A percentile compares a stretch with the other conserved stretches of the same genome.
Evolutionary conservation across 805 yeast genomes (phyloP).

Genomic region (Metschnikowia corniflorae): DNA sequence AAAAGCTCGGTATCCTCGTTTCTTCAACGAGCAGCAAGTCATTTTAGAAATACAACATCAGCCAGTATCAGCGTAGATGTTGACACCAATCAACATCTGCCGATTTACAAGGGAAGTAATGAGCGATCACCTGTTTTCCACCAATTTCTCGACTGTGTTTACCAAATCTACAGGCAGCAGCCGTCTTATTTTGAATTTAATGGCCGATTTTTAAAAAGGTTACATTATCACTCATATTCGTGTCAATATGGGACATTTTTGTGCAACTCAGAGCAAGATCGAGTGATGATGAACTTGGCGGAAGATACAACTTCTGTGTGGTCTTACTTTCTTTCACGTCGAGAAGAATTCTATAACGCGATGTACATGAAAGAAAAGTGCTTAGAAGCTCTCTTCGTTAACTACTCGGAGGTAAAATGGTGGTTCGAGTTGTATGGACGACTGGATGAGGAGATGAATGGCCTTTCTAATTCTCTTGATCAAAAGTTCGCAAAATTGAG

Average conservation of each 20-base stretch:
- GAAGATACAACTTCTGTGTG: conserved; percentile 73
- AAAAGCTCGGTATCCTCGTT: conserved; percentile 38
- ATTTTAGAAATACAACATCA: conserved; percentile 37
- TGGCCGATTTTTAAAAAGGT: conserved; percentile 78
- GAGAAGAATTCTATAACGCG: conserved; percentile 61
- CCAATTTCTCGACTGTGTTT: conserved; percentile 87
- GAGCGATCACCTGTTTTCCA: conserved; percentile 82
- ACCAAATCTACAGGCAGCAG: conserved; percentile 68
- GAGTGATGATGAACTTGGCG: conserved; percentile 31
- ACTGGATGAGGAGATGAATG: conserved; percentile 53
- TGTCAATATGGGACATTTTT: conserved; percentile 94
- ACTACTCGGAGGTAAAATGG: conserved; percentile 66
- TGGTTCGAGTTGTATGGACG: conserved; percentile 87
- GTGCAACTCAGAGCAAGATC: conserved; percentile 67
- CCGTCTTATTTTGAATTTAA: conserved; percentile 81
- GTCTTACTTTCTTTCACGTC: conserved; percentile 86
- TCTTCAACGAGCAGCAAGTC: conserved; percentile 37
- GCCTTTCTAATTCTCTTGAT: conserved; percentile 30
- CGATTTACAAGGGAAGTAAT: conserved; percentile 32
- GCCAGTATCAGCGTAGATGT: conserved; percentile 15
- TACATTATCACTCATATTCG: conserved; percentile 84
- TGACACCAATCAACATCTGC: not conserved
- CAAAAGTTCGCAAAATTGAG: conserved; percentile 36
- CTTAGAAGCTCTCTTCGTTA: conserved; percentile 49
- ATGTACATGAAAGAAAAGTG: conserved; percentile 34